Conservation (phyloP, 352 stramenopile species). For the Peronospora farinosa region DNA sequence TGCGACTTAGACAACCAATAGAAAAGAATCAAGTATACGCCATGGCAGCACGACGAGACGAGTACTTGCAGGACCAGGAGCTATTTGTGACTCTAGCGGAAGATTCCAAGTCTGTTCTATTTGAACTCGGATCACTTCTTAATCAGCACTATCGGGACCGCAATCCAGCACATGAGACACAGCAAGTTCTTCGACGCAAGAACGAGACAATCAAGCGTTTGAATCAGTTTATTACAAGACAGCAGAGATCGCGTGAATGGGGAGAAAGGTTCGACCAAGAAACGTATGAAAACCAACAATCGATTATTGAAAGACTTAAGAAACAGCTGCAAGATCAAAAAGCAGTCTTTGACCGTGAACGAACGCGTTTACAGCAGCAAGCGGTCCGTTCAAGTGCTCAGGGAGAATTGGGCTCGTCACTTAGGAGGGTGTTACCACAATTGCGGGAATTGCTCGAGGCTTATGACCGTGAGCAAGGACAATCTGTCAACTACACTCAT, state of each 20-base stretch:
- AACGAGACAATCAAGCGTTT: conserved; percentile 7
- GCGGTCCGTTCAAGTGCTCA: conserved; percentile 4
- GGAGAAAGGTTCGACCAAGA: conserved; percentile 1
- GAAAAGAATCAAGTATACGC: too few relatives aligned
- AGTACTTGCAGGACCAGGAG: conserved; percentile 1
- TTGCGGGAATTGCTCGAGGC: conserved; percentile 7
- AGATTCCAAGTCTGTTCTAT: conserved; percentile 7
- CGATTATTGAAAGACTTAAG: conserved; percentile 7
- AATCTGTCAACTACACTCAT: not conserved
- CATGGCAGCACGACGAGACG: not conserved
- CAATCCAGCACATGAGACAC: conserved; percentile 6
- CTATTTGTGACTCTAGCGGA: conserved; percentile 6
- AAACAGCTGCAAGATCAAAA: conserved; percentile 14
- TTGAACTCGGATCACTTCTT: conserved; percentile 2
- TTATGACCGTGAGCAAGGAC: conserved; percentile 14
- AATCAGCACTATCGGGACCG: conserved; percentile 10
- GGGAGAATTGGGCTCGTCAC: conserved; percentile 4
- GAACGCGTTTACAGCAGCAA: conserved; percentile 8
- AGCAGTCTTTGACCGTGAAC: conserved; percentile 9
- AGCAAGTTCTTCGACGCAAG: conserved; percentile 15
- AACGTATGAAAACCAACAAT: not conserved
- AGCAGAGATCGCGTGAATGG: conserved; percentile 1
- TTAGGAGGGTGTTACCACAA: conserved; percentile 12
- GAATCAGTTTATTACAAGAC: conserved; percentile 7
- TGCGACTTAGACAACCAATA: too few relatives aligned